Evolutionary conservation across 2,329 filamentous ascomycete genomes (phyloP), one percentile per base, ranked within the genome.

Genomic region (Botrytis porri): DNA sequence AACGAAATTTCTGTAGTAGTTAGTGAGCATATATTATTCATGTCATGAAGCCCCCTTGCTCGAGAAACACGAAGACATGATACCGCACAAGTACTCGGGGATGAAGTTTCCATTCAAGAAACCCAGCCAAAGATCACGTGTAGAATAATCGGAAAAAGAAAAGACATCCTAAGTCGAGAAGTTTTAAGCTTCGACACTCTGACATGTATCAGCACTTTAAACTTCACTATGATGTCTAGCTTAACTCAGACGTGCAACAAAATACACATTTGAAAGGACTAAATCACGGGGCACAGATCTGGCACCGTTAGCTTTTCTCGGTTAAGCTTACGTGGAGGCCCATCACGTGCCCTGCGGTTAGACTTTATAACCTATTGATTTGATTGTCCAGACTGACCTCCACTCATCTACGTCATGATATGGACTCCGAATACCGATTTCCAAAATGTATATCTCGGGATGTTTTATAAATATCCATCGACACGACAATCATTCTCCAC

Each of bases 121-220:
- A 16, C 3, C 5, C 48, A 0, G 48, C 14, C 6, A 0, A 57
- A 16, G 14, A 29, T 57, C 51, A 57, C 51, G 51, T 57, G 51
- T 29, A 2, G 2, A 54, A 2, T n/a, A n/a, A n/a, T n/a, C 14
- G 2, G 4, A 29, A 7, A 3, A 18, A 7, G 14, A 1, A 16
- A 8, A 54, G 4, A 0, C n/a, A 54, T 29, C 5, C n/a, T 18
- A 57, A 0, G 12, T 54, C 0, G 6, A 1, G 0, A 7, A 29
- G 2, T 4, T 3, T 18, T 54, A 3, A 54, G 51, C 51, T 29
- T 57, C 14, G 14, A 57, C 14, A 57, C 5, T 29, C n/a, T 9
- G 3, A 18, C 14, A 4, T 29, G 2, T 18, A n/a, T n/a, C n/a
- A n/a, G n/a, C n/a, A 29, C 6, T 18, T 3, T 18, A 57, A 29